Conservation (phyloP, 371 early-diverging fungal species). For the Funneliformis caledonium region DNA sequence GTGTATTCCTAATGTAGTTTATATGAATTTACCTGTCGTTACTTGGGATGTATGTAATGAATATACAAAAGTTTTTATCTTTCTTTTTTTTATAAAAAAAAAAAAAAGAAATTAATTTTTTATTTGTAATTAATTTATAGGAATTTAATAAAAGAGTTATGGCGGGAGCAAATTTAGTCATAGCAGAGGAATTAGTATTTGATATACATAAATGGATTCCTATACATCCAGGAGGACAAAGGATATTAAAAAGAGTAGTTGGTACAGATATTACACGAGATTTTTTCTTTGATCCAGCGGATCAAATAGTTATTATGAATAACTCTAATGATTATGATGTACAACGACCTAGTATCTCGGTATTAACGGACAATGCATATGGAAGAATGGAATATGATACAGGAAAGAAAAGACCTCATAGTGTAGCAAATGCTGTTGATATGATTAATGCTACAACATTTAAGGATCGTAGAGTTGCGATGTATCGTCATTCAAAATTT, state of each 20-base stretch:
- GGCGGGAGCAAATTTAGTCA: constrained; percentile 39
- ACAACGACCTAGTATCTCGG: background rate
- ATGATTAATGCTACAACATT: background rate
- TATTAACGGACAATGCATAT: background rate
- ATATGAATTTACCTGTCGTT: background rate
- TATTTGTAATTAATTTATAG: background rate
- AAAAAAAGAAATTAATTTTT: too few relatives aligned
- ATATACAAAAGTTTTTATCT: background rate
- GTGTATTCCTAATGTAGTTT: background rate
- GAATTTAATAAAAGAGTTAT: constrained; percentile 33
- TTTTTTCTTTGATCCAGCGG: constrained; percentile 10
- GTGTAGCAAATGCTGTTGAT: background rate
- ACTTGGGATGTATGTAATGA: background rate
- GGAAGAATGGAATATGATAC: background rate
- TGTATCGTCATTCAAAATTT: constrained; percentile 11
- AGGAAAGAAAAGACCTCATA: background rate
- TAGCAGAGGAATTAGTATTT: constrained; percentile 40
- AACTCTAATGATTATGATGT: background rate
- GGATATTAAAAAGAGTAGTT: constrained; percentile 33
- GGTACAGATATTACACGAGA: constrained; percentile 18
- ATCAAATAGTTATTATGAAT: too few relatives aligned
- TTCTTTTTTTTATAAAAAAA: background rate
- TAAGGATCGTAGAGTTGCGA: background rate
- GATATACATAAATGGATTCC: constrained; percentile 40
- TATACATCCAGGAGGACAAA: constrained; percentile 39